Percentiles rank a stretch among this genome's conserved stretches.
phyloP scores from a whole-genome alignment of 345 rosid species.

The Brassica rapa region DNA sequence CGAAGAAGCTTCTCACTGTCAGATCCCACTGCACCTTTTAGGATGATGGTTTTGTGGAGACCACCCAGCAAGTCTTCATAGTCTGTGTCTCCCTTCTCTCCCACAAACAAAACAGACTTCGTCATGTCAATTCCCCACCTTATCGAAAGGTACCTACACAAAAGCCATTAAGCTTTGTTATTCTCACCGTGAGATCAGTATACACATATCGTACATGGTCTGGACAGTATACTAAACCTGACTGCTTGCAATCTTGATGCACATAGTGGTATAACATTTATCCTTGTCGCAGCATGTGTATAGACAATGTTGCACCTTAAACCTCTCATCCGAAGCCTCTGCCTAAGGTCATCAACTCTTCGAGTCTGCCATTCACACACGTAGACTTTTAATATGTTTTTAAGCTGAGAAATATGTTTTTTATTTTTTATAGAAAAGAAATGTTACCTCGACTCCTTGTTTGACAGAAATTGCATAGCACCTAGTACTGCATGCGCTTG shows the following conservation, averaged over 20 bases:
- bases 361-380: conserved; percentile 52
- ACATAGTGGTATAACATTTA: conserved; percentile 73
- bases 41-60: conserved; percentile 64
- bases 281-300: conserved; percentile 62
- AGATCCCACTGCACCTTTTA: conserved; percentile 56
- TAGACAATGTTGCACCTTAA: conserved; percentile 72
- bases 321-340: conserved; percentile 84
- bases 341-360: conserved; percentile 66
- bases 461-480: conserved; percentile 66
- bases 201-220: not conserved
- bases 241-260: conserved; percentile 84
- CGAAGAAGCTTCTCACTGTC: conserved; percentile 67
- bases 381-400: conserved; percentile 16
- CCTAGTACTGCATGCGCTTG: conserved; percentile 55
- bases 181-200: not conserved
- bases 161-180: conserved; percentile 19
- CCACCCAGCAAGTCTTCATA: conserved; percentile 68
- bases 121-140: conserved; percentile 80
- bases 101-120: conserved; percentile 61
- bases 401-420: not conserved
- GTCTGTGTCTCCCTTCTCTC: conserved; percentile 87
- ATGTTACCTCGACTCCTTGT: conserved; percentile 68
- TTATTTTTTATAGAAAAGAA: not conserved
- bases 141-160: conserved; percentile 75
- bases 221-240: conserved; percentile 50